Evolutionary conservation across 306 rosid genomes (phyloP).

Genomic region (Pyrus betulifolia): DNA sequence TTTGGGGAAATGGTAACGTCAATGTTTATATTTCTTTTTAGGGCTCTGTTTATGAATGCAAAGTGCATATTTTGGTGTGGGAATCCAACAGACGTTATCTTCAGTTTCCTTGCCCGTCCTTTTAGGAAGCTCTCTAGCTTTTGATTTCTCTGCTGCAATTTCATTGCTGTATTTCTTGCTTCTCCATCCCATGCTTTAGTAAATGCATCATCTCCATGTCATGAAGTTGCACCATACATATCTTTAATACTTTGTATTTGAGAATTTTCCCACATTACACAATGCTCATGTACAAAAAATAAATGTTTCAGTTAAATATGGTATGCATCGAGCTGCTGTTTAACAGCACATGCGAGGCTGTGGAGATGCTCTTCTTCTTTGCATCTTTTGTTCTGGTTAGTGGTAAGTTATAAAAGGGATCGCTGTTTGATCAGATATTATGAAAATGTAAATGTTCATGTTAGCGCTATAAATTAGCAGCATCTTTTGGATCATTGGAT

Average conservation of each 20-base stretch:
- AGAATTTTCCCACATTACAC: neutral
- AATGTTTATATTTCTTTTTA: neutral
- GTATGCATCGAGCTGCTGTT: neutral
- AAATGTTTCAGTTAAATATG: neutral
- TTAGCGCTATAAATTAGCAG: neutral
- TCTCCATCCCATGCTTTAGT: neutral
- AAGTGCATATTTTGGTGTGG: neutral
- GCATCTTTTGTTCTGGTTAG: neutral
- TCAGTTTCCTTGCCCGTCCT: neutral
- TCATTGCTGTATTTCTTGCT: neutral
- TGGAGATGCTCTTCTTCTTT: neutral
- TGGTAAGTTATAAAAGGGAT: neutral
- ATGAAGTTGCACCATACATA: neutral
- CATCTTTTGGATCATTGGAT: neutral
- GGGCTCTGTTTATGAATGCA: neutral
- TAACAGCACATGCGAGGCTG: neutral
- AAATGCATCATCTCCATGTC: neutral
- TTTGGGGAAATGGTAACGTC: neutral
- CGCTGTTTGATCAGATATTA: neutral
- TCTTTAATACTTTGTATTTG: neutral
- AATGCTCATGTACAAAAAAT: neutral
- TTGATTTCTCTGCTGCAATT: neutral
- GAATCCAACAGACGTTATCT: neutral
- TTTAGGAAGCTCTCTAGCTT: neutral
- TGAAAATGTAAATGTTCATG: neutral